Conservation (phyloP, 768 basidiomycete genomes). For the Leccinum obscurum region DNA sequence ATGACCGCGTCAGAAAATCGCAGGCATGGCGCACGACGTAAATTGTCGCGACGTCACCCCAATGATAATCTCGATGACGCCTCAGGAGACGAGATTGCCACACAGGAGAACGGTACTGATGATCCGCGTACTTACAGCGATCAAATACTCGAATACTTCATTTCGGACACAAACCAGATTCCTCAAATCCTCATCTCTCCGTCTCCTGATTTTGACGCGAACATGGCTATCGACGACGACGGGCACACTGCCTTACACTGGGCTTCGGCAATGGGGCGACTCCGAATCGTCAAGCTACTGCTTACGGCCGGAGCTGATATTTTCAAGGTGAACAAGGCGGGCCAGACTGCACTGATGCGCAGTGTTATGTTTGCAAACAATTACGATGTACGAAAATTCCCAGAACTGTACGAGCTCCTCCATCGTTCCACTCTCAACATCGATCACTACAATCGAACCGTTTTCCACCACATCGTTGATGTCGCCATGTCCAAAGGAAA, state of each 20-base stretch:
- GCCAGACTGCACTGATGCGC: constrained; percentile 97
- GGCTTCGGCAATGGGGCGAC: constrained; percentile 99
- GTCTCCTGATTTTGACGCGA: constrained; percentile 89
- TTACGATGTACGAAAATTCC: constrained; percentile 98
- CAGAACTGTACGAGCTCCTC: constrained; percentile 93
- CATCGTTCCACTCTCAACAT: constrained; percentile 99
- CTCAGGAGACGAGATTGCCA: constrained; percentile 42
- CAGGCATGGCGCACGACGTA: constrained; percentile 43
- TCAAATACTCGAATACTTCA: constrained; percentile 97
- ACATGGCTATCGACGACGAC: constrained; percentile 97
- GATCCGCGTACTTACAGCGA: constrained; percentile 84
- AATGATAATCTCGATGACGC: constrained; percentile 48
- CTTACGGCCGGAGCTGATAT: constrained; percentile 94
- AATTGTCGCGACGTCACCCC: constrained; percentile 46
- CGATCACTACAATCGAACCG: constrained; percentile 95
- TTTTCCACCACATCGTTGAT: constrained; percentile 98
- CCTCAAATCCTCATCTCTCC: constrained; percentile 86
- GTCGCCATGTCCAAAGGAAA: constrained; percentile 98
- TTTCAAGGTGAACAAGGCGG: constrained; percentile 94
- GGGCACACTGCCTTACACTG: constrained; percentile 97
- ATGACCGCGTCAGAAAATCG: constrained; percentile 22
- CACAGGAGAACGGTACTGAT: constrained; percentile 43
- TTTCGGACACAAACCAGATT: constrained; percentile 92
- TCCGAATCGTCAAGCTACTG: constrained; percentile 92
- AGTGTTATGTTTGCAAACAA: constrained; percentile 99